Evolutionary conservation across 345 rosid genomes (phyloP).

Genomic region (Anacardium occidentale): DNA sequence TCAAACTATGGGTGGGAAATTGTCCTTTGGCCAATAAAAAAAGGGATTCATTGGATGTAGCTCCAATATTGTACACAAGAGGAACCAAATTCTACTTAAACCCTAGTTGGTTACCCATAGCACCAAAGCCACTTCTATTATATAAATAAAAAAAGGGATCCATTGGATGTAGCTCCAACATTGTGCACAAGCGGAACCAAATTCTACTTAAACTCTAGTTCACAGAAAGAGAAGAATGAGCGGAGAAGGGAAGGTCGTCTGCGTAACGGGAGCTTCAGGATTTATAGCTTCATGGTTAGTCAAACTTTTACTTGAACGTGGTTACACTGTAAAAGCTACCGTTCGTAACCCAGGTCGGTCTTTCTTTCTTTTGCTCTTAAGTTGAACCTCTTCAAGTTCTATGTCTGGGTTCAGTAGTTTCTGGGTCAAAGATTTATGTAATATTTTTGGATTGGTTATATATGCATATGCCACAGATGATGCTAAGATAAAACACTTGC

Average conservation of each 20-base stretch:
- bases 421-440: background rate
- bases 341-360: conserved; percentile 45
- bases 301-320: conserved; percentile 45
- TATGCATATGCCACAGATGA: conserved; percentile 29
- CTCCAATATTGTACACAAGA: background rate
- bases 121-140: too few relatives aligned
- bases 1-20: too few relatives aligned
- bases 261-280: conserved; percentile 57
- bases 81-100: background rate
- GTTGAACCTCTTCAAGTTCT: background rate
- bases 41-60: background rate
- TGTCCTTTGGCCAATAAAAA: too few relatives aligned
- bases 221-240: conserved; percentile 17
- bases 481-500: conserved; percentile 31
- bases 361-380: background rate
- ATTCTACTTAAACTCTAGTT: background rate
- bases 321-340: conserved; percentile 49
- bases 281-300: conserved; percentile 53
- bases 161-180: background rate
- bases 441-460: too few relatives aligned
- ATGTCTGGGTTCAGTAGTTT: background rate
- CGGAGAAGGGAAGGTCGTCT: conserved; percentile 35
- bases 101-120: too few relatives aligned
- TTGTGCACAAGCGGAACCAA: too few relatives aligned
- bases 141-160: too few relatives aligned